A percentile compares a stretch with the other conserved stretches of the same genome.
These are phyloP conservation scores for Bruguiera gymnorhiza DNA, from an alignment of 345 rosid genomes.

Conservation along the genomic window DNA sequence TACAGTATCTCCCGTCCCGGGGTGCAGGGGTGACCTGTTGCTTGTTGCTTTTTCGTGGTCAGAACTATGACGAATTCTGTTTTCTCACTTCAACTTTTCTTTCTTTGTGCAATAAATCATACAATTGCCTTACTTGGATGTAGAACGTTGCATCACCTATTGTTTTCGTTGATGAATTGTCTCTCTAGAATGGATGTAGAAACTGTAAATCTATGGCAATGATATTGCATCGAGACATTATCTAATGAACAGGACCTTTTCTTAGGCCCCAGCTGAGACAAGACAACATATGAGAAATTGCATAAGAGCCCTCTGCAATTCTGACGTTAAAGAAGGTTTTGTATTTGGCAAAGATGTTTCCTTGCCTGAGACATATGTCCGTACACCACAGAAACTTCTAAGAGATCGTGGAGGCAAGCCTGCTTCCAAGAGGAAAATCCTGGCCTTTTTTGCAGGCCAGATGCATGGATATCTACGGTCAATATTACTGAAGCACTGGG, in stretches of 20 bases:
- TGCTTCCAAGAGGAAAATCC: conserved; percentile 59
- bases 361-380: conserved; percentile 78
- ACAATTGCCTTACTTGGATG: background rate
- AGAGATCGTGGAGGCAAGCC: conserved; percentile 69
- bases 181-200: too few relatives aligned
- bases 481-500: conserved; percentile 70
- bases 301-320: conserved; percentile 88
- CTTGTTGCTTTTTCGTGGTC: background rate
- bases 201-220: background rate
- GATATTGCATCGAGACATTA: background rate
- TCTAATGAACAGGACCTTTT: conserved; percentile 16
- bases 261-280: conserved; percentile 84
- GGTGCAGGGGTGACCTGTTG: background rate
- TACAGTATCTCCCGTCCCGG: background rate
- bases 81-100: background rate
- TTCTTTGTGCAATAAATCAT: background rate
- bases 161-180: background rate
- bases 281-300: conserved; percentile 61
- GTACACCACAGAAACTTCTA: conserved; percentile 49
- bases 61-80: background rate
- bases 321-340: conserved; percentile 82
- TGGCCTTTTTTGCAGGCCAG: conserved; percentile 87
- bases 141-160: background rate
- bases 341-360: conserved; percentile 85
- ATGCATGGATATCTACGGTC: conserved; percentile 94